Evolutionary conservation across 2,329 filamentous ascomycete species (phyloP).

Genomic region (Colletotrichum sidae): DNA sequence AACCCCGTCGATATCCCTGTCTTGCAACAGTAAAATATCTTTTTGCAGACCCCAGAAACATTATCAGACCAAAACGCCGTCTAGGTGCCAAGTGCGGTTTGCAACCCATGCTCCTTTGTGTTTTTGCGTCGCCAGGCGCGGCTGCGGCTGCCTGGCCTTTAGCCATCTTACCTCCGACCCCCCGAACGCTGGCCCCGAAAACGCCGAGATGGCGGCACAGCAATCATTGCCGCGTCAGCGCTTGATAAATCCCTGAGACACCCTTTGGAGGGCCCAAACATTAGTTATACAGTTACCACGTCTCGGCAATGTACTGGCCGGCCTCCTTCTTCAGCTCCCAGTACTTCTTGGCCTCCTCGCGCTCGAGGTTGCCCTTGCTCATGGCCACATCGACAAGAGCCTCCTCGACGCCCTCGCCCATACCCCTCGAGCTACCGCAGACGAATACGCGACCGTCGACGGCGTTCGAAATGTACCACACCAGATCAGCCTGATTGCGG

Average conservation of each 20-base stretch:
- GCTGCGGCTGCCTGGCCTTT: not conserved
- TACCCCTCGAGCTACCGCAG: conserved; percentile 93
- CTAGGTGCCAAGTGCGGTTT: conserved; percentile 10
- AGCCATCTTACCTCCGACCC: conserved; percentile 28
- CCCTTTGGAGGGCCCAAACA: not conserved
- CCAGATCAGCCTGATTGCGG: conserved; percentile 88
- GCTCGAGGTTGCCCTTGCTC: conserved; percentile 88
- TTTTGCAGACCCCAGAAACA: conserved; percentile 2
- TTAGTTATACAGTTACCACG: conserved; percentile 59
- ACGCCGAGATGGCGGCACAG: conserved; percentile 27
- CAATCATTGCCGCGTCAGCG: conserved; percentile 26
- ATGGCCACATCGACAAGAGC: conserved; percentile 92
- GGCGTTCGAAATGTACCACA: conserved; percentile 97
- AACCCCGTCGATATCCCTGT: conserved; percentile 12
- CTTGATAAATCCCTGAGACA: conserved; percentile 10
- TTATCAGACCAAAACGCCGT: conserved; percentile 26
- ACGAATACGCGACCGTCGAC: conserved; percentile 97
- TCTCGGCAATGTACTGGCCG: conserved; percentile 94
- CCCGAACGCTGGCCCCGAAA: conserved; percentile 18
- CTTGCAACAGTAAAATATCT: conserved; percentile 22
- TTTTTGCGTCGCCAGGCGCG: conserved; percentile 13
- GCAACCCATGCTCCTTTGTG: conserved; percentile 9
- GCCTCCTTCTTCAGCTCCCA: conserved; percentile 93
- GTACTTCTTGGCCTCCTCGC: conserved; percentile 85
- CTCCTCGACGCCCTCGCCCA: conserved; percentile 95